phyloP scores from a whole-genome alignment of 805 yeast genomes.

The Isabelozyma rhagii region DNA sequence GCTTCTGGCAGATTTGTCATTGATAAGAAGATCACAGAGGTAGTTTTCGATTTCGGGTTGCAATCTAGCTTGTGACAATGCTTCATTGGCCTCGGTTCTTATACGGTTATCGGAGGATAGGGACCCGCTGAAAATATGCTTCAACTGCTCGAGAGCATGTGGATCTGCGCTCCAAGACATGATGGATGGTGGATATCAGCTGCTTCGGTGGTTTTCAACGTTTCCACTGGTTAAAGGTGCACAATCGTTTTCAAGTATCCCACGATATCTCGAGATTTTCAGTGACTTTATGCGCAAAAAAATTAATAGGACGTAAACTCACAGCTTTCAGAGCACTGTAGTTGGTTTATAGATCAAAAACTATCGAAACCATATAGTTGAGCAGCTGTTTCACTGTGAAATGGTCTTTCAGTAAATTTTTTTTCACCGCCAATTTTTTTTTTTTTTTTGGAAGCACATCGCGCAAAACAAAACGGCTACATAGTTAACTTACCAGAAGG shows the following conservation, averaged over 20 bases:
- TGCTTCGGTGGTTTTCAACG: too few relatives aligned
- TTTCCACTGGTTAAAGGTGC: too few relatives aligned
- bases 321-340: not conserved
- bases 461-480: not conserved
- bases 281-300: too few relatives aligned
- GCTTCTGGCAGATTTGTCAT: constrained; percentile 44
- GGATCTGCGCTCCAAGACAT: constrained; percentile 71
- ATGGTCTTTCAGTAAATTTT: not conserved
- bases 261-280: not conserved
- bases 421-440: not conserved
- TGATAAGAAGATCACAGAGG: constrained; percentile 63
- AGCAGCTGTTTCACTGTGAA: not conserved
- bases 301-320: not conserved
- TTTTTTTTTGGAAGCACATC: not conserved
- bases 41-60: constrained; percentile 84
- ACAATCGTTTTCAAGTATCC: too few relatives aligned
- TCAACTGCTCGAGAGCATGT: constrained; percentile 60
- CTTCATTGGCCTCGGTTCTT: constrained; percentile 68
- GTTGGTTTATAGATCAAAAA: not conserved
- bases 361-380: not conserved
- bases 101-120: constrained; percentile 54
- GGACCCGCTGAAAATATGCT: constrained; percentile 65
- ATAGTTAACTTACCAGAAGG: not conserved
- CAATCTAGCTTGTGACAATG: constrained; percentile 62
- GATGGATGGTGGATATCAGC: not conserved